A percentile compares a stretch with the other conserved stretches of the same genome.
phyloP scores from a whole-genome alignment of 2,329 filamentous ascomycete genomes.

The Neonectria sp. region DNA sequence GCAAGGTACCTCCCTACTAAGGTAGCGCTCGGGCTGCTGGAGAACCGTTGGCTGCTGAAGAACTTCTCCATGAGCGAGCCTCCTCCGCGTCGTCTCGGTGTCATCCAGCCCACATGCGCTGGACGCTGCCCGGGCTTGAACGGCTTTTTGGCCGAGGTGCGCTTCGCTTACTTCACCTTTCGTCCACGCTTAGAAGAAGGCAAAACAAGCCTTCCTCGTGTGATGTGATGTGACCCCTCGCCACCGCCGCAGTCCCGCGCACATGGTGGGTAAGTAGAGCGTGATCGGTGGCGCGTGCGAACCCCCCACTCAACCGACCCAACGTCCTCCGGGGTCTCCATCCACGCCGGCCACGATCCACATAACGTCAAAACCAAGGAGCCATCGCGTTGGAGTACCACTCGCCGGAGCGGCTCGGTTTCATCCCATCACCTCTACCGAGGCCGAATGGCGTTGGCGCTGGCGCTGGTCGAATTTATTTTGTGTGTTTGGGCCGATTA shows the following conservation, averaged over 20 bases:
- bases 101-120: background rate
- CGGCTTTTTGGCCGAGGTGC: no score
- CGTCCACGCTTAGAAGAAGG: background rate
- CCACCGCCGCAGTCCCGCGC: background rate
- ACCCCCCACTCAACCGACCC: slow-evolving; percentile 10
- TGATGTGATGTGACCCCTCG: background rate
- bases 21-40: background rate
- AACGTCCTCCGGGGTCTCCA: slow-evolving; percentile 1
- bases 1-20: background rate
- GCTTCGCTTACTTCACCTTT: background rate
- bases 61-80: background rate
- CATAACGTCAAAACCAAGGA: slow-evolving; percentile 11
- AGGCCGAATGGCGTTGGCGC: background rate
- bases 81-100: slow-evolving; percentile 1
- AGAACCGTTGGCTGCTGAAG: background rate
- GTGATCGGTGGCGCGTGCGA: slow-evolving; percentile 21
- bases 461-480: background rate
- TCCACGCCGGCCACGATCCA: slow-evolving; percentile 17
- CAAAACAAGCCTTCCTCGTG: background rate
- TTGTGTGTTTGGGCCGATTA: background rate
- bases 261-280: background rate
- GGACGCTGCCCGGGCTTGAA: no score
- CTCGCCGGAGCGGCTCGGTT: background rate
- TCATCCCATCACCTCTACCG: background rate
- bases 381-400: slow-evolving; percentile 13